Percentiles rank a stretch among this genome's conserved stretches.
Evolutionary conservation across 176 grass and related monocot species (phyloP).

Genomic region (Elymus sibiricus): DNA sequence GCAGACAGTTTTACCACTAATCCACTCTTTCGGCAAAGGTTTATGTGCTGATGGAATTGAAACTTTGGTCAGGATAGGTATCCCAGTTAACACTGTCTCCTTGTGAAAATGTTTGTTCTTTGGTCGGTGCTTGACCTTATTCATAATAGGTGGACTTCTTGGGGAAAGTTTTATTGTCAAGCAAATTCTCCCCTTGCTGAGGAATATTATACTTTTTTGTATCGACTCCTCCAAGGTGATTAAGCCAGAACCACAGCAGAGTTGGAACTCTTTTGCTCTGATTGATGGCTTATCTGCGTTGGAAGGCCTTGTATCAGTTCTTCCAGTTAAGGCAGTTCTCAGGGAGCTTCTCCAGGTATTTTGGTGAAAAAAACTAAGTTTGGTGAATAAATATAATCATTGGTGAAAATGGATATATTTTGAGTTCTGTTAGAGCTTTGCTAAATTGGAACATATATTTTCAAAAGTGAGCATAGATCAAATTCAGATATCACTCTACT

Average conservation of each 20-base stretch:
- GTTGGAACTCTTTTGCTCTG: conserved; percentile 68
- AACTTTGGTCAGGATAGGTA: conserved; percentile 96
- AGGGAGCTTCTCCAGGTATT: conserved; percentile 86
- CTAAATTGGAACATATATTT: conserved; percentile 9
- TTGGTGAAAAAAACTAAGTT: conserved; percentile 4
- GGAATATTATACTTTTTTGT: conserved; percentile 60
- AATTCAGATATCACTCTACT: conserved; percentile 9
- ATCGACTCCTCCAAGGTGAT: conserved; percentile 56
- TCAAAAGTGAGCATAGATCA: neutral
- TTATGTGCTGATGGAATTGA: conserved; percentile 83
- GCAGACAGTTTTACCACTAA: conserved; percentile 79
- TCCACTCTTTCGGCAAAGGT: conserved; percentile 91
- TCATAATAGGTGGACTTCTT: conserved; percentile 68
- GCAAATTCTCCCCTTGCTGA: conserved; percentile 82
- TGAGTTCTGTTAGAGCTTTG: neutral
- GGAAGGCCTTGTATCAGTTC: conserved; percentile 65
- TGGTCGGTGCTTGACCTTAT: conserved; percentile 15
- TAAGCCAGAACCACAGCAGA: conserved; percentile 71
- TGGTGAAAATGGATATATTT: conserved; percentile 7
- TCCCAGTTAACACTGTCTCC: conserved; percentile 12
- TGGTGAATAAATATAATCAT: neutral
- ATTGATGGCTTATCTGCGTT: conserved; percentile 73
- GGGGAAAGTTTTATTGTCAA: conserved; percentile 77
- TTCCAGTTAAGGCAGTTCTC: conserved; percentile 58
- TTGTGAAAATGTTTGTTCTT: conserved; percentile 15